Evolutionary conservation across 2,329 filamentous ascomycete genomes (phyloP).

Genomic region (Amauroascus verrucosus): DNA sequence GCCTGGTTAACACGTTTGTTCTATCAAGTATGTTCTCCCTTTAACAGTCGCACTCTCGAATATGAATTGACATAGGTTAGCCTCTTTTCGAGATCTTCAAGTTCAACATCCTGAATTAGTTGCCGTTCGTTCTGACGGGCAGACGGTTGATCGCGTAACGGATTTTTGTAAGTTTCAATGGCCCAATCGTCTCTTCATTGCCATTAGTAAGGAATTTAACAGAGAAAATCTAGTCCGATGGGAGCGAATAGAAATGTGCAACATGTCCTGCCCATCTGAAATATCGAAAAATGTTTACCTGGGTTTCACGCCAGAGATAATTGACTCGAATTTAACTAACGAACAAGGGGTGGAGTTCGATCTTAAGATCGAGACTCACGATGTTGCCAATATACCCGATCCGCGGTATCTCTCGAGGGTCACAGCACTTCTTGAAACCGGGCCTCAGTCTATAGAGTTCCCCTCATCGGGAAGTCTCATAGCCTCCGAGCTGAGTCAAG

Average conservation of each 20-base stretch:
- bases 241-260: slow-evolving; percentile 84
- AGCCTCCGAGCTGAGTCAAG: slow-evolving; percentile 70
- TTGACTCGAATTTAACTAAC: slow-evolving; percentile 27
- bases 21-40: slow-evolving; percentile 43
- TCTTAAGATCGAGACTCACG: slow-evolving; percentile 77
- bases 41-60: neutral
- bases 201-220: neutral
- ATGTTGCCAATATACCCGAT: slow-evolving; percentile 67
- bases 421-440: slow-evolving; percentile 45
- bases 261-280: slow-evolving; percentile 81
- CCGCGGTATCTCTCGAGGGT: slow-evolving; percentile 55
- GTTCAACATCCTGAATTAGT: slow-evolving; percentile 59
- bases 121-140: slow-evolving; percentile 60
- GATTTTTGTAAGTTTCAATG: slow-evolving; percentile 57
- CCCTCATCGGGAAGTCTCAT: slow-evolving; percentile 90
- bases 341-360: slow-evolving; percentile 58
- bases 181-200: neutral
- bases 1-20: slow-evolving; percentile 78
- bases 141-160: slow-evolving; percentile 63
- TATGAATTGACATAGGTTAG: slow-evolving; percentile 24
- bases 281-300: slow-evolving; percentile 85
- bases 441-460: slow-evolving; percentile 60
- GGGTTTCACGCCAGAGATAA: slow-evolving; percentile 61
- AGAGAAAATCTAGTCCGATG: slow-evolving; percentile 49
- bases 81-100: slow-evolving; percentile 62